phyloP scores from a whole-genome alignment of 2,329 filamentous ascomycete genomes.

The Colletotrichum eleusines region DNA sequence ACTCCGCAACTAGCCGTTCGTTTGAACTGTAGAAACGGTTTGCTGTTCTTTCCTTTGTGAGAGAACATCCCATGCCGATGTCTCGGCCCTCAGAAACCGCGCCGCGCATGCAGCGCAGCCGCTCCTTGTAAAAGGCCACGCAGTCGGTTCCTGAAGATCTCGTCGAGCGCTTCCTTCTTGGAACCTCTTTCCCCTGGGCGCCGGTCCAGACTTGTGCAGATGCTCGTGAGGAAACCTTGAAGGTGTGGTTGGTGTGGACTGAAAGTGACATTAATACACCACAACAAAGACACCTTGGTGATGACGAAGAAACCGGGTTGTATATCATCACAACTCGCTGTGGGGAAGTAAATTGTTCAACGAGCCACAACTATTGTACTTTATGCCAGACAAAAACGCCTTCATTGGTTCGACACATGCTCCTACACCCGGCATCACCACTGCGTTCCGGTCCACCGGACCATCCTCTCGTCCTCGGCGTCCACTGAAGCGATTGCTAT shows the following conservation, averaged over 20 bases:
- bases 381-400: too few relatives aligned
- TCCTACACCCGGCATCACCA: conserved; percentile 33
- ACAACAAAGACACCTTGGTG: too few relatives aligned
- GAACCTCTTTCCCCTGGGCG: not conserved
- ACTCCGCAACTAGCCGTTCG: not conserved
- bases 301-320: too few relatives aligned
- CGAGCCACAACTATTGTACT: too few relatives aligned
- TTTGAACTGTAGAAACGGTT: not conserved
- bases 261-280: too few relatives aligned
- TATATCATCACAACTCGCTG: not conserved
- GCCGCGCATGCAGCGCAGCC: not conserved
- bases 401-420: too few relatives aligned
- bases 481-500: too few relatives aligned
- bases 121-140: not conserved
- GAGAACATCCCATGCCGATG: not conserved
- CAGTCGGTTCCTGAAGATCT: not conserved
- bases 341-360: not conserved
- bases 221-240: not conserved
- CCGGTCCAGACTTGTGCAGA: too few relatives aligned
- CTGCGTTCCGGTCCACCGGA: conserved; percentile 49
- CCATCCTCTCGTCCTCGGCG: conserved; percentile 49
- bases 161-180: not conserved
- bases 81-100: not conserved
- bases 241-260: not conserved
- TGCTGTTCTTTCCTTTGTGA: not conserved